These are phyloP conservation scores for Penicillium fimorum DNA, from an alignment of 495 filamentous ascomycete genomes.

Conservation along the genomic window DNA sequence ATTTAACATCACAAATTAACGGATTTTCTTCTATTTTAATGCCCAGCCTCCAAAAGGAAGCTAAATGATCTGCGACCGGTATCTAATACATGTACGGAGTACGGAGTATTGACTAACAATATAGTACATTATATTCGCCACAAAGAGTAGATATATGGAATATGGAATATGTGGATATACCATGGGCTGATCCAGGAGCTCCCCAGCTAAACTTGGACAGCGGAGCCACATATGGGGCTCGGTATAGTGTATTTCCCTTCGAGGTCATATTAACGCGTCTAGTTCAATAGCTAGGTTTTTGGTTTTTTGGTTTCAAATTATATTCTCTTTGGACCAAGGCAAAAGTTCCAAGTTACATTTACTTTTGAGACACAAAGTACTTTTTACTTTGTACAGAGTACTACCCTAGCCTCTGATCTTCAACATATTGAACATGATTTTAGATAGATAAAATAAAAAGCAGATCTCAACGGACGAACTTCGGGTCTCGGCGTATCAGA, in stretches of 20 bases:
- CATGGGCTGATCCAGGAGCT: slow-evolving; percentile 14
- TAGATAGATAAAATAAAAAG: not conserved
- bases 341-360: slow-evolving; percentile 2
- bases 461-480: slow-evolving; percentile 17
- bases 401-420: not conserved
- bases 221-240: not conserved
- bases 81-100: slow-evolving; percentile 9
- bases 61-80: slow-evolving; percentile 13
- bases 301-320: too few relatives aligned
- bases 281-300: too few relatives aligned
- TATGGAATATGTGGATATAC: not conserved
- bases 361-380: too few relatives aligned
- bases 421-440: not conserved
- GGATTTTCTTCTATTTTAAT: slow-evolving; percentile 11
- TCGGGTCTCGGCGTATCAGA: slow-evolving; percentile 18
- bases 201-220: not conserved
- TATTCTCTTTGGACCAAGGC: not conserved
- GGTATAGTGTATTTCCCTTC: not conserved
- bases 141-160: not conserved
- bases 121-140: not conserved
- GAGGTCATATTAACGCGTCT: not conserved
- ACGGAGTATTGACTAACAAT: too few relatives aligned
- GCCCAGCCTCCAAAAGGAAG: slow-evolving; percentile 5
- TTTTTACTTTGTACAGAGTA: not conserved
- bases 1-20: not conserved